phyloP scores from a whole-genome alignment of 208 protist species.

The Trypanosoma caninum region DNA sequence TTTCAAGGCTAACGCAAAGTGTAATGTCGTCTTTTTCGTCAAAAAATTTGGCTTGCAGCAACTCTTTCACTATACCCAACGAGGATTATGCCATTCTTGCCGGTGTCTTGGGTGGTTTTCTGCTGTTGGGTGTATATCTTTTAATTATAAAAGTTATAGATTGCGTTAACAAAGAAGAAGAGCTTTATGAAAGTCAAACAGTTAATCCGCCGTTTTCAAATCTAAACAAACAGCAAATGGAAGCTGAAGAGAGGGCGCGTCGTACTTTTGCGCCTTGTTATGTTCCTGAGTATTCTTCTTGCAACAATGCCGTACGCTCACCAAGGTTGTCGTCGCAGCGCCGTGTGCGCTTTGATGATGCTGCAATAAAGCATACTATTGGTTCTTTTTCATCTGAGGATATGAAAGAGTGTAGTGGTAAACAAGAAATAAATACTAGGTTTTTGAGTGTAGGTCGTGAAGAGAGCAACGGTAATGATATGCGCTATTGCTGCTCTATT shows the following conservation, averaged over 20 bases:
- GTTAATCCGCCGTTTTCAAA: no score
- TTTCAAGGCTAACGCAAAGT: not conserved
- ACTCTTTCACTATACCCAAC: not conserved
- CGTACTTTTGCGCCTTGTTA: not conserved
- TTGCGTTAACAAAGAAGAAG: no score
- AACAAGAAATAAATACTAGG: no score
- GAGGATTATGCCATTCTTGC: conserved; percentile 39
- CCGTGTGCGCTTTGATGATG: conserved; percentile 1
- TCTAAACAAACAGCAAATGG: no score
- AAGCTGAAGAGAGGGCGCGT: no score
- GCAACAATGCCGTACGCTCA: not conserved
- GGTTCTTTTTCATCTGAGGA: not conserved
- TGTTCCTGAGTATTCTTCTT: not conserved
- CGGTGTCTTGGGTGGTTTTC: conserved; percentile 26
- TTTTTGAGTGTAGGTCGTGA: not conserved
- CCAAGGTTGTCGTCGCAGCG: not conserved
- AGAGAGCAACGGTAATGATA: not conserved
- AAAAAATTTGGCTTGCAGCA: not conserved
- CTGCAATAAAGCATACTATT: not conserved
- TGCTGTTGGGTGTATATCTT: conserved; percentile 21
- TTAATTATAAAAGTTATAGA: conserved; percentile 12
- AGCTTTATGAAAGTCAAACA: no score
- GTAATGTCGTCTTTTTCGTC: not conserved
- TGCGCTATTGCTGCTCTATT: not conserved
- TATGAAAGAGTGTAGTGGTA: not conserved